These are phyloP conservation scores for Crassisporium funariophilum DNA, from an alignment of 768 basidiomycete genomes.

Conservation along the genomic window DNA sequence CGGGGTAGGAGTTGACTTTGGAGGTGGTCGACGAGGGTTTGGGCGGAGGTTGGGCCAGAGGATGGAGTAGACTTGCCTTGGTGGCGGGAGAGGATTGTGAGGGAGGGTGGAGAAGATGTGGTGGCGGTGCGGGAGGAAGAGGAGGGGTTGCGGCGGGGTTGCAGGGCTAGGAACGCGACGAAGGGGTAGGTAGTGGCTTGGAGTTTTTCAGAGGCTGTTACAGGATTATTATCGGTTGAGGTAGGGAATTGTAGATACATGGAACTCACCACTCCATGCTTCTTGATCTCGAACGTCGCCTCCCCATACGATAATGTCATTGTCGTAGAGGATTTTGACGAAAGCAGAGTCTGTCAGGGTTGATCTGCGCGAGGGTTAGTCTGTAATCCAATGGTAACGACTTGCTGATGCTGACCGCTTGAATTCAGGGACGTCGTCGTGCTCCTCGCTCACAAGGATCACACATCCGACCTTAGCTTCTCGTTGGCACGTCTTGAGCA, in stretches of 20 bases:
- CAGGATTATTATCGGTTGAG: not conserved
- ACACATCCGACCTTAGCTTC: slow-evolving; percentile 79
- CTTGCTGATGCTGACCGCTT: slow-evolving; percentile 57
- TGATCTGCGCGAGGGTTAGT: slow-evolving; percentile 40
- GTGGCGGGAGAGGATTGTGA: slow-evolving; percentile 87
- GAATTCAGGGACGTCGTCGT: slow-evolving; percentile 87
- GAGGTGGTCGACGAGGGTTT: slow-evolving; percentile 67
- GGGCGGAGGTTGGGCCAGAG: slow-evolving; percentile 60
- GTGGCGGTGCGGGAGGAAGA: slow-evolving; percentile 35
- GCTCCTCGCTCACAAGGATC: slow-evolving; percentile 84
- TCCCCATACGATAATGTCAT: slow-evolving; percentile 87
- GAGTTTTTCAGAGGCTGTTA: slow-evolving; percentile 62
- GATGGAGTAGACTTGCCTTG: slow-evolving; percentile 58
- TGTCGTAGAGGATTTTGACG: slow-evolving; percentile 67
- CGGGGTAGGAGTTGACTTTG: slow-evolving; percentile 77
- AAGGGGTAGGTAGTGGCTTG: slow-evolving; percentile 93
- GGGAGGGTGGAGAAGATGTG: slow-evolving; percentile 41
- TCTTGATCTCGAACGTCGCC: slow-evolving; percentile 86
- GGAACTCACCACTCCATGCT: slow-evolving; percentile 62
- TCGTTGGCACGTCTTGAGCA: slow-evolving; percentile 66
- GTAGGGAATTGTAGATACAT: slow-evolving; percentile 7
- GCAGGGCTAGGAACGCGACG: slow-evolving; percentile 87
- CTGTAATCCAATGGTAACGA: not conserved
- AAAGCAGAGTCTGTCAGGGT: slow-evolving; percentile 78
- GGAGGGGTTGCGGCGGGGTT: slow-evolving; percentile 59